These are phyloP conservation scores for Aspergillus sp. DNA, from an alignment of 2,329 filamentous ascomycete species.

Conservation along the genomic window DNA sequence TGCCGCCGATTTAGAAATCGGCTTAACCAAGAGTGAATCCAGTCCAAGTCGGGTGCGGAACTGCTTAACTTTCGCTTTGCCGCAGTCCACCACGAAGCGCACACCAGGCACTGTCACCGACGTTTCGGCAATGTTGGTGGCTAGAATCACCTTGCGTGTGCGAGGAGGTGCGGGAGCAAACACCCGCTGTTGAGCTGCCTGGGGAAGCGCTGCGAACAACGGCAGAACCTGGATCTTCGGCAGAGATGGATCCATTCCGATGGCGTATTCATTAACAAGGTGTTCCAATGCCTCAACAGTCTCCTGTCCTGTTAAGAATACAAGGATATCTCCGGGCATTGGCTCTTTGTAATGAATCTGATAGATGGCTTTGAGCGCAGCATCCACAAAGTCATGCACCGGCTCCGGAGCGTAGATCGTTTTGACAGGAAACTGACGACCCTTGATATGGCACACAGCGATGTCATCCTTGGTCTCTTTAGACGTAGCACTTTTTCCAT, in stretches of 20 bases:
- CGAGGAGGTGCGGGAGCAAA: slow-evolving; percentile 68
- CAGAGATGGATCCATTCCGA: slow-evolving; percentile 64
- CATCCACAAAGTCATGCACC: slow-evolving; percentile 73
- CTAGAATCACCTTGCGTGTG: slow-evolving; percentile 81
- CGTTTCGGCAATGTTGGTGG: slow-evolving; percentile 98
- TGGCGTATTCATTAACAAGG: slow-evolving; percentile 72
- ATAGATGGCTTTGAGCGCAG: slow-evolving; percentile 73
- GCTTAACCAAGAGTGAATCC: slow-evolving; percentile 82
- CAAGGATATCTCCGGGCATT: slow-evolving; percentile 86
- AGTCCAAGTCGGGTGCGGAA: slow-evolving; percentile 78
- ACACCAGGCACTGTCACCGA: slow-evolving; percentile 94
- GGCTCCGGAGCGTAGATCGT: slow-evolving; percentile 66
- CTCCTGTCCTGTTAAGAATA: slow-evolving; percentile 88
- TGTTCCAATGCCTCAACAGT: slow-evolving; percentile 78
- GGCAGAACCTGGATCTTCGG: slow-evolving; percentile 66
- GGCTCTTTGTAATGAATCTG: slow-evolving; percentile 82
- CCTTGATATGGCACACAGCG: slow-evolving; percentile 65
- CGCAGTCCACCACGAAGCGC: slow-evolving; percentile 82
- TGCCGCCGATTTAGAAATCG: slow-evolving; percentile 87
- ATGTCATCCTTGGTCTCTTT: slow-evolving; percentile 28
- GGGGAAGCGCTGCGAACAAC: slow-evolving; percentile 83
- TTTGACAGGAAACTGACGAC: slow-evolving; percentile 79
- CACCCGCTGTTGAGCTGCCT: slow-evolving; percentile 76
- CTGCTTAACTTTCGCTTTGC: slow-evolving; percentile 90
- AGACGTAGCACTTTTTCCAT: slow-evolving; percentile 6